These are phyloP conservation scores for Pythium aristosporum DNA, from an alignment of 352 stramenopile species.

Conservation along the genomic window DNA sequence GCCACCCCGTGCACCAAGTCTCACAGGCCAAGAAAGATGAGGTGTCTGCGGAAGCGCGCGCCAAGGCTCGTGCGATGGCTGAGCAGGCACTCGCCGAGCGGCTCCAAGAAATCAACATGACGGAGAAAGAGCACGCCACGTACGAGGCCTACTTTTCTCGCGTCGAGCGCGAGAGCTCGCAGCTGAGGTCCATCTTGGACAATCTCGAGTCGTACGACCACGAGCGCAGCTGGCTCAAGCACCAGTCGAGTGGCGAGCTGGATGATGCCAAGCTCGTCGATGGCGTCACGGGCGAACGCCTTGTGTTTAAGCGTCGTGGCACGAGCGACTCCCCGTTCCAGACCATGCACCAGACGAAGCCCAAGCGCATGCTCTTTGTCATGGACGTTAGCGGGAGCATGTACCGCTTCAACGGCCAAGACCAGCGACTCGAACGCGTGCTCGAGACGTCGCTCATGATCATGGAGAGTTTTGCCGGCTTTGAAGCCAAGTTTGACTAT, in stretches of 20 bases:
- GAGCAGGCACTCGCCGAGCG: conserved; percentile 65
- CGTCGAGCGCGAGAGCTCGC: conserved; percentile 74
- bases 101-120: conserved; percentile 86
- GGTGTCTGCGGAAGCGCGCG: conserved; percentile 83
- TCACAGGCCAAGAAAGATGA: conserved; percentile 92
- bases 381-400: conserved; percentile 93
- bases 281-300: conserved; percentile 86
- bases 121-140: conserved; percentile 70
- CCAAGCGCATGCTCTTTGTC: conserved; percentile 90
- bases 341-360: conserved; percentile 38
- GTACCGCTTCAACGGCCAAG: conserved; percentile 94
- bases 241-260: conserved; percentile 93
- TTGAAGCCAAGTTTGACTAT: conserved; percentile 90
- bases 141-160: conserved; percentile 75
- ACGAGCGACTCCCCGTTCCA: conserved; percentile 43
- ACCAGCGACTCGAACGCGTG: conserved; percentile 89
- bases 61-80: conserved; percentile 69
- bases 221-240: conserved; percentile 93
- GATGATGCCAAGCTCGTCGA: conserved; percentile 95
- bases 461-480: conserved; percentile 93
- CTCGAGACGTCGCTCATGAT: conserved; percentile 95
- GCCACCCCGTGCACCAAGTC: conserved; percentile 93
- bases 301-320: conserved; percentile 93
- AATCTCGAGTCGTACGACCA: conserved; percentile 81
- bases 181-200: conserved; percentile 76